A percentile compares a stretch with the other conserved stretches of the same genome.
phyloP scores from a whole-genome alignment of 139 green algal genomes.

The Parachlorella kessleri region DNA sequence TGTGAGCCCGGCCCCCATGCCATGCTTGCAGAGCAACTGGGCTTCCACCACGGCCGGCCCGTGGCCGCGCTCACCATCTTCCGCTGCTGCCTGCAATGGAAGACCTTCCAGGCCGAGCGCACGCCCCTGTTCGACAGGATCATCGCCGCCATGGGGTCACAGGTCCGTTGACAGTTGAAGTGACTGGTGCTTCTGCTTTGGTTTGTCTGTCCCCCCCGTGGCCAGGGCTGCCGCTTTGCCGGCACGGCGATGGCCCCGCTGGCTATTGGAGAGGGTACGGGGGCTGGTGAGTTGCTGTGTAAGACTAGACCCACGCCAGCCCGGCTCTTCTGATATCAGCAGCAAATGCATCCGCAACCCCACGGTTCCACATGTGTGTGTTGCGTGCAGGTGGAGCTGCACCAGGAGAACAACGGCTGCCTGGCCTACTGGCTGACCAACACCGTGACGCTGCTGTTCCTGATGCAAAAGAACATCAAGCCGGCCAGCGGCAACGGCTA shows the following conservation, averaged over 20 bases:
- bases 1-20: too few species aligned
- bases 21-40: conserved; percentile 58
- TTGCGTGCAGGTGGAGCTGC: conserved; percentile 68
- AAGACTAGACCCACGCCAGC: too few species aligned
- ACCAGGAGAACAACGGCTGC: conserved; percentile 88
- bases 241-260: too few species aligned
- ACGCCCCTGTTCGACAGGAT: conserved; percentile 96
- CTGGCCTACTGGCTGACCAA: conserved; percentile 97
- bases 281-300: too few species aligned
- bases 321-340: too few species aligned
- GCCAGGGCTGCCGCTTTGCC: not conserved
- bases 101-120: conserved; percentile 89
- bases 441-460: conserved; percentile 93
- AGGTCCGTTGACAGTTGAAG: too few species aligned
- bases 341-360: too few species aligned
- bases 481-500: conserved; percentile 61
- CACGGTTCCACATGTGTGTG: too few species aligned
- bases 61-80: conserved; percentile 92
- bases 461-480: conserved; percentile 97
- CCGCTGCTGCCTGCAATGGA: conserved; percentile 88
- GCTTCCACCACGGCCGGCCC: conserved; percentile 84
- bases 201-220: not conserved
- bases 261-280: too few species aligned
- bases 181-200: not conserved
- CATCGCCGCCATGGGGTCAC: conserved; percentile 85